Evolutionary conservation across 2,329 filamentous ascomycete species (phyloP).

Genomic region (Ophiosphaerella korrae): DNA sequence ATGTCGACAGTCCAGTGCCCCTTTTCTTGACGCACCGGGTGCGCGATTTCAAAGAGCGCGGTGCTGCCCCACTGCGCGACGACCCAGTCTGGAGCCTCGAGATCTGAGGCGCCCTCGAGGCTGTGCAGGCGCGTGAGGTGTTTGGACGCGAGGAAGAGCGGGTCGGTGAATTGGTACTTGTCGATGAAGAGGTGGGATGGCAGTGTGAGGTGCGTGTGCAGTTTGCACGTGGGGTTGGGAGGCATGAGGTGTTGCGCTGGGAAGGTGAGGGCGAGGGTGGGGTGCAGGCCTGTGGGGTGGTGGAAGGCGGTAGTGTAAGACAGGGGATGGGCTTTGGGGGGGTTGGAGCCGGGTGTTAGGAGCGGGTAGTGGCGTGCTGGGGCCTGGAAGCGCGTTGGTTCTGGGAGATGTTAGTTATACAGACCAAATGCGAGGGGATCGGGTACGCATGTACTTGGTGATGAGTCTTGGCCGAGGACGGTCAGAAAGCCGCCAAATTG

Average conservation of each 20-base stretch:
- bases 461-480: slow-evolving; percentile 75
- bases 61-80: slow-evolving; percentile 78
- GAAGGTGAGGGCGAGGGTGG: slow-evolving; percentile 73
- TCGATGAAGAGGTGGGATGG: slow-evolving; percentile 84
- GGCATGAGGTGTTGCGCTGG: slow-evolving; percentile 59
- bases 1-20: slow-evolving; percentile 69
- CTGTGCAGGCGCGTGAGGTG: slow-evolving; percentile 73
- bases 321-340: slow-evolving; percentile 53
- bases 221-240: slow-evolving; percentile 61
- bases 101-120: slow-evolving; percentile 77
- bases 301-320: slow-evolving; percentile 69
- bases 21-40: slow-evolving; percentile 15
- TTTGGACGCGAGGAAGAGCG: slow-evolving; percentile 79
- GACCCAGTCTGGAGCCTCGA: slow-evolving; percentile 87
- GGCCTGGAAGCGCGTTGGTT: slow-evolving; percentile 81
- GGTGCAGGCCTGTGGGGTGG: slow-evolving; percentile 81
- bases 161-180: slow-evolving; percentile 79
- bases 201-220: slow-evolving; percentile 82
- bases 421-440: not conserved
- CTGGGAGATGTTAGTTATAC: slow-evolving; percentile 45
- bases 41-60: slow-evolving; percentile 76
- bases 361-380: slow-evolving; percentile 77
- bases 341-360: slow-evolving; percentile 22
- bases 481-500: slow-evolving; percentile 78
- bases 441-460: slow-evolving; percentile 58